Percentiles rank a stretch among this genome's conserved stretches.
These are phyloP conservation scores for Calendula officinalis DNA, from an alignment of 129 eudicot species.

Conservation along the genomic window DNA sequence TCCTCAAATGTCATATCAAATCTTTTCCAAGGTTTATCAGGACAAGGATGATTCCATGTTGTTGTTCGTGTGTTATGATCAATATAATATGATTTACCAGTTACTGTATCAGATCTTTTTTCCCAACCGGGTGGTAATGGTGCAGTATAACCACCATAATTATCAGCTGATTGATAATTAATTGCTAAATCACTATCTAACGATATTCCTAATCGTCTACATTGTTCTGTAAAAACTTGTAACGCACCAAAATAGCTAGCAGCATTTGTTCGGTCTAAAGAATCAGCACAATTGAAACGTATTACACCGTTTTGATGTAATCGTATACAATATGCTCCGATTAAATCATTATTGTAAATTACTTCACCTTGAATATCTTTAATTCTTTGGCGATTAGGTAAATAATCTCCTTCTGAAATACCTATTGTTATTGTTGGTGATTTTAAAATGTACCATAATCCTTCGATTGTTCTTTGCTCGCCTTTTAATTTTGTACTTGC, in stretches of 20 bases:
- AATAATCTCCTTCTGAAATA: slow-evolving; percentile 87
- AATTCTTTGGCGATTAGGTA: slow-evolving; percentile 81
- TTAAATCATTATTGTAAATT: slow-evolving; percentile 58
- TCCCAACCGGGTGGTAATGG: slow-evolving; percentile 99
- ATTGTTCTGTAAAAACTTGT: slow-evolving; percentile 95
- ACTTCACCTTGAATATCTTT: slow-evolving; percentile 86
- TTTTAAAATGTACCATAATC: slow-evolving; percentile 79
- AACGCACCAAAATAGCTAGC: slow-evolving; percentile 97
- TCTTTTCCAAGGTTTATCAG: slow-evolving; percentile 98
- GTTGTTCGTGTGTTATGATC: slow-evolving; percentile 98
- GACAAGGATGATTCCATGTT: slow-evolving; percentile 99
- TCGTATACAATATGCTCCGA: slow-evolving; percentile 86
- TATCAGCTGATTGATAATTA: slow-evolving; percentile 63
- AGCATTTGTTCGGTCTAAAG: slow-evolving; percentile 96
- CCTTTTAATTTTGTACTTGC: slow-evolving; percentile 81
- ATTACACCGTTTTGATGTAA: slow-evolving; percentile 91
- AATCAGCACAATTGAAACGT: slow-evolving; percentile 97
- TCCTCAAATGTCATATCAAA: slow-evolving; percentile 98
- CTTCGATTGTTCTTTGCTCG: slow-evolving; percentile 91
- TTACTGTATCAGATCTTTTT: slow-evolving; percentile 87
- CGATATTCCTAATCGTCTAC: slow-evolving; percentile 89
- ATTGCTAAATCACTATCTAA: slow-evolving; percentile 85
- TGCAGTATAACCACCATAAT: slow-evolving; percentile 71
- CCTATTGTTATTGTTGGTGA: slow-evolving; percentile 89
- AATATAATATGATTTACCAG: slow-evolving; percentile 85